Base-by-base conservation (phyloP, 1,284 basidiomycete species). In the Cryptococcus hybrid region DNA sequence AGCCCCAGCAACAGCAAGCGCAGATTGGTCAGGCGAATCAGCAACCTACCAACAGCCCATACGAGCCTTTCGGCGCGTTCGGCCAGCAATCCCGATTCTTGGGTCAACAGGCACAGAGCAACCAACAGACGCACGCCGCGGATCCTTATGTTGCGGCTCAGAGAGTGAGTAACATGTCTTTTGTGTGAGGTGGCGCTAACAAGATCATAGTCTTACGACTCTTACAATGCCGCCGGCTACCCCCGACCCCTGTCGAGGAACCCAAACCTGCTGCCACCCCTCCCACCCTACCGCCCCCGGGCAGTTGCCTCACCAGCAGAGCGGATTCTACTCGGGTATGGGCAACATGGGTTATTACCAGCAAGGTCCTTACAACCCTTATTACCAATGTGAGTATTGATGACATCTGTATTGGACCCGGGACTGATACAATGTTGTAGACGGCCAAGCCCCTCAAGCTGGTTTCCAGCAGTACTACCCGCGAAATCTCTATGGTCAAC, bases 381-480 rank as follows among this genome's bases (percentile, higher is more conserved):
- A 78, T 73, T 77, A 76, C 67, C 77, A 77, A 61, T 78, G 75
- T 77, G 55, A 65, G 76, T 71, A n/a, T 52, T 3, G 30, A 4
- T 4, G 38, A 39, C n/a, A 30, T 3, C 37, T 45, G 30, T 45
- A 47, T 3, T 5, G 34, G 45, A 56, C 48, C 56, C 48, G 30
- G 12, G 24, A n/a, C 11, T 51, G 35, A 58, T 63, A 45, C 63
- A 47, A 5, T 43, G 9, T n/a, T 37, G 8, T 56, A 77, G 75
- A 78, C 62, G 70, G 69, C 51, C 74, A 78, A 70, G 73, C 68
- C 12, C 75, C 74, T 50, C 66, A 68, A 50, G 72, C 71, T 40
- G 71, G 71, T 7, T 78, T 73, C 74, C 75, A 77, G 68, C 72
- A 73, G 58, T 78, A 76, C 64, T 77, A 76, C 68, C 76, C 76